Evolutionary conservation across 306 rosid genomes (phyloP).

Genomic region (Erythrophleum fordii): DNA sequence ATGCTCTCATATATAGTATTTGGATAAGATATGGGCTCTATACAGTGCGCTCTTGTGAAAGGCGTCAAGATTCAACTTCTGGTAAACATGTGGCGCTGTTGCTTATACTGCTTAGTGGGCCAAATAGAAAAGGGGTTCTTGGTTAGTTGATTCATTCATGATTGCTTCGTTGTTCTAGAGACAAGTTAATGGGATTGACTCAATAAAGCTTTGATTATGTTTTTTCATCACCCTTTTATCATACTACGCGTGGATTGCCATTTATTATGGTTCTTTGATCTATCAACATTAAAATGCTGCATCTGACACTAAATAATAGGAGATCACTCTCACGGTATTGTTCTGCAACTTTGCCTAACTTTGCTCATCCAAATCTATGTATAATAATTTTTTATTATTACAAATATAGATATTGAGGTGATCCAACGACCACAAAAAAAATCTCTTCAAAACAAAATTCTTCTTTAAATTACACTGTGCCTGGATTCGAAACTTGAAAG

Average conservation of each 20-base stretch:
- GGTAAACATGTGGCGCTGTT: not conserved
- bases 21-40: not conserved
- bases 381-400: too few species aligned
- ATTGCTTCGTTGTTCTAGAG: not conserved
- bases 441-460: too few species aligned
- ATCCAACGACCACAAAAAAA: too few species aligned
- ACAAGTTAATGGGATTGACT: constrained; percentile 35
- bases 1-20: not conserved
- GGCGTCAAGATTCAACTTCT: constrained; percentile 43
- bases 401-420: too few species aligned
- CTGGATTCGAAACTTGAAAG: too few species aligned
- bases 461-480: too few species aligned
- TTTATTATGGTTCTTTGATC: not conserved
- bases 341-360: too few species aligned
- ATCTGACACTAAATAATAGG: not conserved
- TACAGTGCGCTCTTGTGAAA: constrained; percentile 10
- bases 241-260: not conserved
- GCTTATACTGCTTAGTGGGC: constrained; percentile 27
- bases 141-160: constrained; percentile 29
- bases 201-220: not conserved
- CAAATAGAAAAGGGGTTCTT: constrained; percentile 23
- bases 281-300: not conserved
- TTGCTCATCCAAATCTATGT: too few species aligned
- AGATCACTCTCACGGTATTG: not conserved
- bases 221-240: not conserved